Conservation (phyloP, 768 basidiomycete species). For the Termitomyces sp. region DNA sequence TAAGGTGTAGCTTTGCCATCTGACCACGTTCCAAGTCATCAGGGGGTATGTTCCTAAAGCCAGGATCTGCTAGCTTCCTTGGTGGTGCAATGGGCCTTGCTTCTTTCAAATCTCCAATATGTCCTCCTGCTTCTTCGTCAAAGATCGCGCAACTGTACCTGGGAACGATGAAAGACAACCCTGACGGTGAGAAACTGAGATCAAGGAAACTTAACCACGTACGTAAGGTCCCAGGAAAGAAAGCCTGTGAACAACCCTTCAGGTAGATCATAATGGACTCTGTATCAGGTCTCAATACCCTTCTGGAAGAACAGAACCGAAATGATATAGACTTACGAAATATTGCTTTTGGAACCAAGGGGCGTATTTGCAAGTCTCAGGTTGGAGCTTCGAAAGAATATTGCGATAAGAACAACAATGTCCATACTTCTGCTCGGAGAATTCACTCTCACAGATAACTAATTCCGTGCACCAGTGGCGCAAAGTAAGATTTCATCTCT, state of each 20-base stretch:
- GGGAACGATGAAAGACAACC: too few species aligned
- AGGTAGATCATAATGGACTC: conserved; percentile 4
- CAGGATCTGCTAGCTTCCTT: background rate
- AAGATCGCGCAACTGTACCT: conserved; percentile 9
- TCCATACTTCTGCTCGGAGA: too few species aligned
- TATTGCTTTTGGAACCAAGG: conserved; percentile 7
- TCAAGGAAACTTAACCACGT: too few species aligned
- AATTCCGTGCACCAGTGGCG: background rate
- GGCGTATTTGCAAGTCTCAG: conserved; percentile 6
- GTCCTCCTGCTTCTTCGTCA: conserved; percentile 5
- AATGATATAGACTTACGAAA: background rate
- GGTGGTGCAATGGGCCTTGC: conserved; percentile 5
- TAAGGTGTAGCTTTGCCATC: conserved; percentile 8
- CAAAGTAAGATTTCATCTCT: conserved; percentile 3
- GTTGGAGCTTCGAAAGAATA: background rate
- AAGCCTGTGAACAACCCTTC: conserved; percentile 4
- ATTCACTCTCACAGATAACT: background rate
- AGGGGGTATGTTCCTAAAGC: background rate
- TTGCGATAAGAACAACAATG: background rate
- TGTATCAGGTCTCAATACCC: background rate
- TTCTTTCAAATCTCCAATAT: conserved; percentile 4
- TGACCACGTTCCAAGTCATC: conserved; percentile 9
- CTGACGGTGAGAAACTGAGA: too few species aligned
- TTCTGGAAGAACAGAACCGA: background rate
- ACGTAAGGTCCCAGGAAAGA: conserved; percentile 9